These are phyloP conservation scores for Canna indica DNA, from an alignment of 176 grass and related monocot species.

Conservation along the genomic window DNA sequence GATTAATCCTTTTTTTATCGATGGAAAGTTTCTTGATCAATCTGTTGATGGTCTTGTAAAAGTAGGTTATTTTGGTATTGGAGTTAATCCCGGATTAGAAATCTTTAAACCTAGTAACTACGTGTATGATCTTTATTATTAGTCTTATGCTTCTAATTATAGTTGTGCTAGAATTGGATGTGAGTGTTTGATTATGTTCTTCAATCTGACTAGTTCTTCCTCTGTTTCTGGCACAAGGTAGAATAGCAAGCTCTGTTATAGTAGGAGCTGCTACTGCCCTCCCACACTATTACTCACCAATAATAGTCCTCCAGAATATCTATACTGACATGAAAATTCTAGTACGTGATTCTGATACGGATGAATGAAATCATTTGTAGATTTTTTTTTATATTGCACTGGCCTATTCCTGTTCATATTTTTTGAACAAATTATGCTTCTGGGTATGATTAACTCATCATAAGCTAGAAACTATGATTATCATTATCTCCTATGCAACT, in stretches of 20 bases:
- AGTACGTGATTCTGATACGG: background rate
- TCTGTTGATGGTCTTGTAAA: background rate
- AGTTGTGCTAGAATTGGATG: background rate
- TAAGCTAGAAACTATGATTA: background rate
- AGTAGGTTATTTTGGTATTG: background rate
- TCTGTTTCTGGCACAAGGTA: background rate
- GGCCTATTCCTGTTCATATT: background rate
- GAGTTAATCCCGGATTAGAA: background rate
- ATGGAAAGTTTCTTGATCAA: background rate
- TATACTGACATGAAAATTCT: background rate
- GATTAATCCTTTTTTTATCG: too few species aligned
- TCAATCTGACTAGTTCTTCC: background rate
- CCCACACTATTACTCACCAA: background rate
- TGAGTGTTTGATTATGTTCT: background rate
- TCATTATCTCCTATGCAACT: too few species aligned
- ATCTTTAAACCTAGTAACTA: background rate
- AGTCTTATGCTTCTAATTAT: background rate
- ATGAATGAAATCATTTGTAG: background rate
- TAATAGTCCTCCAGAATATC: too few species aligned
- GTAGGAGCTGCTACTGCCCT: background rate
- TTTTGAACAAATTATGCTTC: background rate
- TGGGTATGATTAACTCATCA: background rate
- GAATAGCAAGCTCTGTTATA: background rate
- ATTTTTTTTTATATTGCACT: background rate
- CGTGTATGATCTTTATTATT: too few species aligned